Base-by-base conservation (phyloP, 306 rosid species). In the Macrotyloma uniflorum region DNA sequence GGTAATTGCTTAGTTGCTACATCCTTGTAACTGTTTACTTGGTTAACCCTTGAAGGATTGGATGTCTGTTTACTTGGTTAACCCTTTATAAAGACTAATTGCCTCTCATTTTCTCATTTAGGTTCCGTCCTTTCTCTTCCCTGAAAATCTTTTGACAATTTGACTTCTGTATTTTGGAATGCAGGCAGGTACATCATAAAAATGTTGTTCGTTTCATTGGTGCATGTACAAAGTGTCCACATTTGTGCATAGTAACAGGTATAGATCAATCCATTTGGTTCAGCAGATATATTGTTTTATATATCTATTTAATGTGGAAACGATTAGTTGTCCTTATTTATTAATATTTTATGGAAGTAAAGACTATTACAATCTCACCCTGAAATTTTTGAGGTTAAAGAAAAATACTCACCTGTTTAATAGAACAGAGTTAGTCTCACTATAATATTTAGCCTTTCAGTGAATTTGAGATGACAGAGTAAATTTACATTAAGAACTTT, bases 191-290 rank as follows among this genome's bases (percentile, higher is more conserved):
- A 76, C 94, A 79, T 67, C 98, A 96, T 79, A 86, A 82, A 84
- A 96, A 96, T 88, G 96, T 96, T 72, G 99, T 96, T 78, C 87
- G 93, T 64, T 96, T 96, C 82, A 91, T 96, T 47, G 98, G 99
- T 46, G 98, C 99, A 14, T 90, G 97, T 86, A 89, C 99, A 30
- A 90, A 85, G 79, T 83, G 90, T 83, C 97, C 98, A 20, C 86
- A 93, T 86, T 83, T 96, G 87, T 91, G 93, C 89, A 93, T 96
- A 79, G 88, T 96, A 71, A 96, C 99, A 84, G 99, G 99, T 93
- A 85, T 11, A 24, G 42, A 67, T 59, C 73, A 24, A 57, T 77
- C 67, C 54, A 22, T 82, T 70, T 59, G 54, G 30, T 54, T 14
- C 43, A 62, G 43, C 51, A 9, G 43, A 59, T 74, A 69, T 73